Evolutionary conservation across 176 grass and related monocot genomes (phyloP).

Genomic region (Avena sativa): DNA sequence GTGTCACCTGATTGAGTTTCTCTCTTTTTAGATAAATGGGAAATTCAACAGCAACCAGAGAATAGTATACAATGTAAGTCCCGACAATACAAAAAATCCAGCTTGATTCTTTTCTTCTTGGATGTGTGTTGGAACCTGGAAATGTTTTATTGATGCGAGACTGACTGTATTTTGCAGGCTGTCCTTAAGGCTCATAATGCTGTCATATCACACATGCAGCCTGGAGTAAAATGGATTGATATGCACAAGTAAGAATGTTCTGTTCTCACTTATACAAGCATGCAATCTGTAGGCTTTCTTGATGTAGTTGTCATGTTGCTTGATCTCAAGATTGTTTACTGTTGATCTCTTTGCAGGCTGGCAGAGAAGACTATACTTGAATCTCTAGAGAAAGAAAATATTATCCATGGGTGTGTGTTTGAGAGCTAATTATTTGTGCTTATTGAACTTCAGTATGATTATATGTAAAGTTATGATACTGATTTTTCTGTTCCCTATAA

Average conservation of each 20-base stretch:
- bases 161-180: constrained; percentile 54
- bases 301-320: neutral
- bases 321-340: too few species aligned
- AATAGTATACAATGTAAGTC: constrained; percentile 90
- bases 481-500: constrained; percentile 42
- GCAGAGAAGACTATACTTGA: constrained; percentile 83
- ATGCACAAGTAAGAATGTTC: constrained; percentile 84
- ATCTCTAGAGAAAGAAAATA: constrained; percentile 66
- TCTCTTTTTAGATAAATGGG: constrained; percentile 81
- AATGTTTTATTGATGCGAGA: constrained; percentile 11
- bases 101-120: constrained; percentile 4
- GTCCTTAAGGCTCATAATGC: constrained; percentile 91
- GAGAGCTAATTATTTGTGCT: constrained; percentile 28
- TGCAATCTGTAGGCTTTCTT: constrained; percentile 28
- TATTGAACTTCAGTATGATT: constrained; percentile 36
- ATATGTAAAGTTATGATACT: constrained; percentile 26
- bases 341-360: constrained; percentile 47
- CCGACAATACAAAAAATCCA: constrained; percentile 25
- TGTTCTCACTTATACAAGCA: constrained; percentile 1
- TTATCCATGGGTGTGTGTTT: constrained; percentile 67
- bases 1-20: constrained; percentile 26
- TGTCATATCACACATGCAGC: constrained; percentile 77
- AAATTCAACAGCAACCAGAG: constrained; percentile 80
- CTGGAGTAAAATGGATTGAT: constrained; percentile 81
- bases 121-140: constrained; percentile 22